Conservation (phyloP, 2,329 filamentous ascomycete species). For the Akanthomyces muscarius region DNA sequence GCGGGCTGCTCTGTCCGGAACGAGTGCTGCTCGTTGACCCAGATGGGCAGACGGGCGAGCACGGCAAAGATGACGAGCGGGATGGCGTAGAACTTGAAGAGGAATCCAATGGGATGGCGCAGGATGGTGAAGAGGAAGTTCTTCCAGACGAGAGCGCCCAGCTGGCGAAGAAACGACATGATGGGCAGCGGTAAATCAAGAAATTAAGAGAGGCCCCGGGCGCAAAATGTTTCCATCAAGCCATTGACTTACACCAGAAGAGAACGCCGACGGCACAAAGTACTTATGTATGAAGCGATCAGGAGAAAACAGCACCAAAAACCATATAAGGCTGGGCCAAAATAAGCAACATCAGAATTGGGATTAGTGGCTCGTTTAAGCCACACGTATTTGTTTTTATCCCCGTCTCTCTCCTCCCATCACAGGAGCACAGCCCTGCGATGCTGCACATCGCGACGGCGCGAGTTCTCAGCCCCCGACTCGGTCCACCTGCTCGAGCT, state of each 20-base stretch:
- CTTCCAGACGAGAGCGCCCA: constrained; percentile 23
- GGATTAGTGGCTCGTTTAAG: neutral
- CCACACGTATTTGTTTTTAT: neutral
- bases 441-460: neutral
- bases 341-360: neutral
- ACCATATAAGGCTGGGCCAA: neutral
- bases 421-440: neutral
- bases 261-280: too few relatives aligned
- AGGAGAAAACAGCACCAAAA: neutral
- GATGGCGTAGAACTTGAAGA: constrained; percentile 25
- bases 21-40: constrained; percentile 17
- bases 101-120: constrained; percentile 23
- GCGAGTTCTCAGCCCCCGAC: neutral
- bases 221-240: neutral
- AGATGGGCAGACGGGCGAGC: constrained; percentile 27
- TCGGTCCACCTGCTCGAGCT: neutral
- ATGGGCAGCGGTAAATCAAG: neutral
- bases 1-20: constrained; percentile 22
- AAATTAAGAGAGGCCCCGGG: too few relatives aligned
- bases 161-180: constrained; percentile 16
- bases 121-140: constrained; percentile 25
- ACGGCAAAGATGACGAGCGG: constrained; percentile 30
- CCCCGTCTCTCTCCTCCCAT: neutral
- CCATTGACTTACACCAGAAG: neutral
- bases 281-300: neutral